Percentiles rank a stretch among this genome's conserved stretches.
phyloP scores from a whole-genome alignment of 169 alveolate genomes.

The Eimeria brunetti region DNA sequence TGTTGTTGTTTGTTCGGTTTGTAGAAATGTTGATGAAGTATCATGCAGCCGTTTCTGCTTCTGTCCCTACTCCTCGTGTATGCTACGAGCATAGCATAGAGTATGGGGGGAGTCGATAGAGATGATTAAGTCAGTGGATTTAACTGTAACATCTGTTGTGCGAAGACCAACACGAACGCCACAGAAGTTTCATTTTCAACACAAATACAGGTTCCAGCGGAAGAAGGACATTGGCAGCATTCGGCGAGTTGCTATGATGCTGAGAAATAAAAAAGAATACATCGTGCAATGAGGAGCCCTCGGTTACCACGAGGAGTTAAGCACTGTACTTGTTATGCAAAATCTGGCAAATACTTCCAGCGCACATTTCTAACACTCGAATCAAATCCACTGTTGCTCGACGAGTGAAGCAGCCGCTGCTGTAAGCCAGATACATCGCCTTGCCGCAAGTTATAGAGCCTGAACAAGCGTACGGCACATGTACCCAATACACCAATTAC shows the following conservation, averaged over 20 bases:
- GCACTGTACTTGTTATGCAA: background rate
- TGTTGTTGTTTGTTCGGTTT: background rate
- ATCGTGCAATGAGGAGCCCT: background rate
- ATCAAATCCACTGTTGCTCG: slow-evolving; percentile 56
- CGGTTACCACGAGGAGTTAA: background rate
- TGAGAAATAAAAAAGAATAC: background rate
- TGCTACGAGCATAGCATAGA: too few species aligned
- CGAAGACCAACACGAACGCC: too few species aligned
- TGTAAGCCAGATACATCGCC: slow-evolving; percentile 36
- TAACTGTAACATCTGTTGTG: too few species aligned
- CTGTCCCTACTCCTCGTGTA: too few species aligned
- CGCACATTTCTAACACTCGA: slow-evolving; percentile 49
- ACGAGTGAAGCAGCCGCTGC: slow-evolving; percentile 9
- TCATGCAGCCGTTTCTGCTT: background rate
- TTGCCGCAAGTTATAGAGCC: slow-evolving; percentile 66
- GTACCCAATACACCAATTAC: background rate
- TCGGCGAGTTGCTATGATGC: background rate
- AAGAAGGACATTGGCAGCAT: background rate
- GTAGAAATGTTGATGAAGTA: background rate
- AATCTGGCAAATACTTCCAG: too few species aligned
- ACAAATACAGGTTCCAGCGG: too few species aligned
- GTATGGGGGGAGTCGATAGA: too few species aligned
- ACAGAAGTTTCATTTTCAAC: too few species aligned
- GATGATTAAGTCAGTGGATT: too few species aligned
- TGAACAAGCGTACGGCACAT: background rate